Evolutionary conservation across 306 rosid species (phyloP), one percentile per base, ranked within the genome.

Genomic region (Cicer bijugum): DNA sequence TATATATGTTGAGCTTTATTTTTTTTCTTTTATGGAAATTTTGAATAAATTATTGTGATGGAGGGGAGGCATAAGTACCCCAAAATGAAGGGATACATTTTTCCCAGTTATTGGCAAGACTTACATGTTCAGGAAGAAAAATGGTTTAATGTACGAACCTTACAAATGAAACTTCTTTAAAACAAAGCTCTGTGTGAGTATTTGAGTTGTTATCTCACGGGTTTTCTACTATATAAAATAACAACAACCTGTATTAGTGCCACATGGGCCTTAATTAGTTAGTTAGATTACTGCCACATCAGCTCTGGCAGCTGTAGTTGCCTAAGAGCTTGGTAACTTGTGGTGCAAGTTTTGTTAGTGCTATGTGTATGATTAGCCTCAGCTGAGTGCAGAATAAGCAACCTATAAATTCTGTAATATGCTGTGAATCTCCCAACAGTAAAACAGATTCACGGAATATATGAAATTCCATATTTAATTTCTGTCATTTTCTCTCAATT

Each of bases 401-500:
- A 2, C 9, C 14, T 23, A 20, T 23, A 12, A 5, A 57, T 23
- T 57, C 38, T 1, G 15, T 11, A 57, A 23, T 23, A 56, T 56
- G 37, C 14, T 9, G 38, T 9, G 12, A 56, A 56, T 28, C 8
- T 57, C 12, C 33, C 33, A 23, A 23, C 63, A 23, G 9, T 57
- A 19, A 2, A 57, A 33, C 23, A 57, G 15, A 58, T 58, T 58
- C 9, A 58, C 28, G 64, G 42, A 58, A 58, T 12, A 12, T 59
- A 59, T 33, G 39, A 57, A 57, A 23, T 57, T 57, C 63, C 63
- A 7, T 11, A 23, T 58, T 58, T 28, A 58, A 8, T 57, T 23
- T 55, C 61, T 55, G 11, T 20, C 16, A 8, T 23, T 58, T 58
- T 28, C 15, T 23, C 4, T 23, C 16, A 58, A 58, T 58, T 58